Base-by-base conservation (phyloP, 2,329 filamentous ascomycete genomes). In the Metarhizium album region DNA sequence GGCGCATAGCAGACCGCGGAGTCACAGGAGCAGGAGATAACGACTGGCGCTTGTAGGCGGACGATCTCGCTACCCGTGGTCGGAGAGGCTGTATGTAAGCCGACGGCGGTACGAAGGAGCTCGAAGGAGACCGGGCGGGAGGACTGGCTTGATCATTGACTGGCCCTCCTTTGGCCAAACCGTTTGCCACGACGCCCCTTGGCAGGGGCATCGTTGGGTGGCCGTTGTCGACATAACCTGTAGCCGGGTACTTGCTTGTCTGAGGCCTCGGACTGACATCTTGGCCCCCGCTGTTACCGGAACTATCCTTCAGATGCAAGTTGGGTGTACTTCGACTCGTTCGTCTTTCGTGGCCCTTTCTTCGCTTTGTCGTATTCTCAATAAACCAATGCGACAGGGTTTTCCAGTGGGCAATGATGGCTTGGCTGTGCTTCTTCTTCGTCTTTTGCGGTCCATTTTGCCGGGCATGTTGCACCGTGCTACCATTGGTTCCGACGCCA, bases 21-120 rank as follows among this genome's bases (percentile, higher is more conserved):
- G 93, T 97, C 40, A 96, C 67, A 0, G 93, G 91, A 2, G 84
- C 85, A 0, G 93, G 93, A 0, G 89, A 95, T 9, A 94, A 70
- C 0, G 90, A 95, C 54, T 89, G 86, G 16, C 89, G 80, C 60
- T 84, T 84, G 61, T 82, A 80, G n/a, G 68, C 56, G 47, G 68
- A 62, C 5, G 67, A 59, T 29, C 67, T 62, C 23, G 64, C 59
- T 29, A 68, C 58, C 49, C 60, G 53, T 42, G 61, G 54, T 50
- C 70, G 56, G 47, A 43, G 50, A 49, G 60, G 56, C 9, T 56
- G 59, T 14, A 45, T 37, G 14, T 60, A 59, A 29, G 63, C 56
- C 35, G 66, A 60, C 31, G 67, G 62, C 40, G 49, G 58, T 52
- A 55, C 43, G 42, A 13, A 53, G 0, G 60, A 58, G 11, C 55